Percentiles rank a stretch among this genome's conserved stretches.
Conservation (phyloP, 2,329 filamentous ascomycete species). For the Aspergillus sp. region DNA sequence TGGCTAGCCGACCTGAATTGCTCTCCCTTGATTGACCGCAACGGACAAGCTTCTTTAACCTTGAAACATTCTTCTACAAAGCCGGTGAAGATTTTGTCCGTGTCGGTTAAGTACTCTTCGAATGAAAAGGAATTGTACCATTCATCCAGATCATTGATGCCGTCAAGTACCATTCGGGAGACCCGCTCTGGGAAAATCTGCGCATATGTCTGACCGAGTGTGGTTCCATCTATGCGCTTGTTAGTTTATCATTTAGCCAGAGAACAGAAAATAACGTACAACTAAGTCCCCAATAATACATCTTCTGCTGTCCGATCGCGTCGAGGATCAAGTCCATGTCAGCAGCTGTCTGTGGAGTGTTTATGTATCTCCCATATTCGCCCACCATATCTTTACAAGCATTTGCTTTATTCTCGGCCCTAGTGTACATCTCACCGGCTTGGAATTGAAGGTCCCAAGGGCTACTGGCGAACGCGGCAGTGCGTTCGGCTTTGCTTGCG, state of each 20-base stretch:
- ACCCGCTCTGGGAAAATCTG: background rate
- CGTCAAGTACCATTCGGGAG: background rate
- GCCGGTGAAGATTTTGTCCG: background rate
- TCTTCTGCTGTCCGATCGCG: background rate
- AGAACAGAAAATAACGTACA: background rate
- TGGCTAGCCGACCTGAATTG: background rate
- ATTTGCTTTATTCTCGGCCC: no score
- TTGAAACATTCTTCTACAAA: background rate
- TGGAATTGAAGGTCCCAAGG: no score
- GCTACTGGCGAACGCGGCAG: no score
- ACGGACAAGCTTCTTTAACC: background rate
- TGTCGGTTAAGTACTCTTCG: background rate
- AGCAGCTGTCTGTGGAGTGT: background rate
- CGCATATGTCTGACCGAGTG: background rate
- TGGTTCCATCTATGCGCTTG: background rate
- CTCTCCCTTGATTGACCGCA: background rate
- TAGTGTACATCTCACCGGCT: no score
- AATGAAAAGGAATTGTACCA: background rate
- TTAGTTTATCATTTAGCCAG: no score
- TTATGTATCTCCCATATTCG: no score
- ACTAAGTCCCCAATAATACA: background rate
- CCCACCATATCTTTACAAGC: no score
- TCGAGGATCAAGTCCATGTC: background rate
- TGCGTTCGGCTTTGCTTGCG: no score
- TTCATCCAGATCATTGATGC: background rate